Evolutionary conservation across 768 basidiomycete genomes (phyloP).

Genomic region (Suillus tomentosus): DNA sequence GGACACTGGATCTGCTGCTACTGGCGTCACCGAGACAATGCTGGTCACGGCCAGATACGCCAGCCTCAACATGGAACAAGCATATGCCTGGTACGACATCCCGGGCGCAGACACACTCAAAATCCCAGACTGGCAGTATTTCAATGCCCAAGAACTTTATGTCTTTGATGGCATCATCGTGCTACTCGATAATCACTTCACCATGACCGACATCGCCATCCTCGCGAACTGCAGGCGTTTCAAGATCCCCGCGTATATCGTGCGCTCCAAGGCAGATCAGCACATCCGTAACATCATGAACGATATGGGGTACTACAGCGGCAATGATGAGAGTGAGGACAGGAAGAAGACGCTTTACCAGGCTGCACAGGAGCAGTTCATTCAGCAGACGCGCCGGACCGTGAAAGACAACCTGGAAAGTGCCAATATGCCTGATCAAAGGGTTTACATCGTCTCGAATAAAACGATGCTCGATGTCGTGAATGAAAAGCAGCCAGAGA

Average conservation of each 20-base stretch:
- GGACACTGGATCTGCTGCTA: slow-evolving; percentile 25
- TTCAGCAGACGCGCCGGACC: slow-evolving; percentile 27
- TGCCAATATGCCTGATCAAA: slow-evolving; percentile 31
- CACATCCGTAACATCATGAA: slow-evolving; percentile 28
- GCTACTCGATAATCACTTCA: slow-evolving; percentile 36
- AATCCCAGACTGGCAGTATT: slow-evolving; percentile 38
- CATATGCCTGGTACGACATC: slow-evolving; percentile 37
- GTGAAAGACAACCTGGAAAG: slow-evolving; percentile 26
- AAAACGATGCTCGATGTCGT: slow-evolving; percentile 26
- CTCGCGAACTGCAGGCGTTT: slow-evolving; percentile 32
- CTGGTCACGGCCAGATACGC: slow-evolving; percentile 26
- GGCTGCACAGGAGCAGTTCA: slow-evolving; percentile 29
- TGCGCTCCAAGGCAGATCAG: slow-evolving; percentile 40
- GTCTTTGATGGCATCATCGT: slow-evolving; percentile 38
- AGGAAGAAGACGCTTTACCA: slow-evolving; percentile 20
- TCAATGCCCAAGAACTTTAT: slow-evolving; percentile 38
- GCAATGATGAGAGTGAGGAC: background rate
- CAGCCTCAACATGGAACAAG: slow-evolving; percentile 14
- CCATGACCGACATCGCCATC: slow-evolving; percentile 36
- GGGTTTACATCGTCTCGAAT: slow-evolving; percentile 33
- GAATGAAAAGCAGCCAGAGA: slow-evolving; percentile 24
- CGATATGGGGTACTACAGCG: background rate
- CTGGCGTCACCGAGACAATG: slow-evolving; percentile 35
- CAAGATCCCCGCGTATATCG: slow-evolving; percentile 36
- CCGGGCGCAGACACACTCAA: slow-evolving; percentile 37